phyloP scores from a whole-genome alignment of 371 early-diverging fungal species.

The Rhizopus stolonifer region DNA sequence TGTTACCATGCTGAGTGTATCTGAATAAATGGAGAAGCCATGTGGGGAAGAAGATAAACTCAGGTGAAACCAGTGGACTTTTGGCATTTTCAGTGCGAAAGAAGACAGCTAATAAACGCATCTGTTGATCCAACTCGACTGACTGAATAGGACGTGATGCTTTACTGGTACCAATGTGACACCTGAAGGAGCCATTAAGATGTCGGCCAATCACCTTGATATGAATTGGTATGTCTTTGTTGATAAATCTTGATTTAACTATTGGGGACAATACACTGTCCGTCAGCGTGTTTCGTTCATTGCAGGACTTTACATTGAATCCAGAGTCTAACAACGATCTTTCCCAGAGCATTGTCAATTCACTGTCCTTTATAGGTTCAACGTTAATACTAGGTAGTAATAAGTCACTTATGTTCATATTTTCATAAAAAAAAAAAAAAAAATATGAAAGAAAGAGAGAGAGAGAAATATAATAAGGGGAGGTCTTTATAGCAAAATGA shows the following conservation, averaged over 20 bases:
- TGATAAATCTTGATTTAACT: slow-evolving; percentile 1
- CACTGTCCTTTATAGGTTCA: slow-evolving; percentile 17
- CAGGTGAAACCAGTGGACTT: slow-evolving; percentile 32
- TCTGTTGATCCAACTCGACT: slow-evolving; percentile 34
- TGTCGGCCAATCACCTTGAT: slow-evolving; percentile 47
- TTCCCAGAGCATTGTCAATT: slow-evolving; percentile 27
- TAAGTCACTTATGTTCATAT: slow-evolving; percentile 19
- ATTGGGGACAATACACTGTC: slow-evolving; percentile 25
- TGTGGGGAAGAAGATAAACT: slow-evolving; percentile 48
- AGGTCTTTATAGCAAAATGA: background rate
- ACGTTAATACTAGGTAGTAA: background rate
- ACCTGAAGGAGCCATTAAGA: slow-evolving; percentile 44
- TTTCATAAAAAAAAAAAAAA: background rate
- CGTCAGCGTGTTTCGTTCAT: slow-evolving; percentile 33
- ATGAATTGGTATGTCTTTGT: slow-evolving; percentile 34
- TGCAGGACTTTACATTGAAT: slow-evolving; percentile 14
- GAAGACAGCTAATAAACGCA: slow-evolving; percentile 44
- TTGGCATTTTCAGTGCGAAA: slow-evolving; percentile 41
- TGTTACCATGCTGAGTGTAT: slow-evolving; percentile 38
- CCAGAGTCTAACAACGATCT: slow-evolving; percentile 21
- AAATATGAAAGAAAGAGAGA: background rate
- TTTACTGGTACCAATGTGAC: slow-evolving; percentile 49
- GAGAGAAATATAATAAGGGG: background rate
- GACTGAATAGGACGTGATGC: slow-evolving; percentile 42
- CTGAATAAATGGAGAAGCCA: slow-evolving; percentile 49